A percentile compares a stretch with the other conserved stretches of the same genome.
Conservation (phyloP, 768 basidiomycete species). For the Trametes cingulata region DNA sequence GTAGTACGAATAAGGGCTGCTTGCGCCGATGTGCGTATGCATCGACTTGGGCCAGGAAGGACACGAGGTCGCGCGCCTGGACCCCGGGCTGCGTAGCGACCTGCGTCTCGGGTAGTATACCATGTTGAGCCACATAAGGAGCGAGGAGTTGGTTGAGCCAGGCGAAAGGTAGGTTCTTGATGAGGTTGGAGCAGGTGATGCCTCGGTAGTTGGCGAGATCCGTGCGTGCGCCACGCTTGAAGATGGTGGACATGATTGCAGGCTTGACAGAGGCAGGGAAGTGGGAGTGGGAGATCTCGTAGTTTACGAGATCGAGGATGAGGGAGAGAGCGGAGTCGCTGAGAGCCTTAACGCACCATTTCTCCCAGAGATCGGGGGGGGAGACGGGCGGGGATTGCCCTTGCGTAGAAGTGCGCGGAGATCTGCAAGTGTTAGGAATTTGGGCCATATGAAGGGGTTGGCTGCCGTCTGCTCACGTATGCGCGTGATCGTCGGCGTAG, state of each 20-base stretch:
- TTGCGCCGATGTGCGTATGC: not conserved
- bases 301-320: conserved; percentile 33
- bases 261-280: conserved; percentile 33
- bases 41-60: not conserved
- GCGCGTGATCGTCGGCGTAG: too few relatives aligned
- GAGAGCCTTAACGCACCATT: conserved; percentile 34
- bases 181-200: conserved; percentile 27
- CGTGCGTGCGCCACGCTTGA: conserved; percentile 31
- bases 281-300: conserved; percentile 24
- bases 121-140: conserved; percentile 23
- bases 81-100: not conserved
- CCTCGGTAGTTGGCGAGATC: conserved; percentile 35
- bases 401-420: conserved; percentile 27
- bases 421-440: not conserved
- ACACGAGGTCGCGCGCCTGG: not conserved
- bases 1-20: not conserved
- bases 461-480: too few relatives aligned
- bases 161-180: conserved; percentile 30
- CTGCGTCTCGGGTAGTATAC: not conserved
- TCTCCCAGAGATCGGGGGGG: conserved; percentile 39
- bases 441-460: too few relatives aligned
- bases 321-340: conserved; percentile 25
- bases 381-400: conserved; percentile 33
- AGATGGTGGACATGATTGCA: conserved; percentile 30
- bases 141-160: conserved; percentile 32